Base-by-base conservation (phyloP, 2,329 filamentous ascomycete genomes). In the Xylaria sp. region DNA sequence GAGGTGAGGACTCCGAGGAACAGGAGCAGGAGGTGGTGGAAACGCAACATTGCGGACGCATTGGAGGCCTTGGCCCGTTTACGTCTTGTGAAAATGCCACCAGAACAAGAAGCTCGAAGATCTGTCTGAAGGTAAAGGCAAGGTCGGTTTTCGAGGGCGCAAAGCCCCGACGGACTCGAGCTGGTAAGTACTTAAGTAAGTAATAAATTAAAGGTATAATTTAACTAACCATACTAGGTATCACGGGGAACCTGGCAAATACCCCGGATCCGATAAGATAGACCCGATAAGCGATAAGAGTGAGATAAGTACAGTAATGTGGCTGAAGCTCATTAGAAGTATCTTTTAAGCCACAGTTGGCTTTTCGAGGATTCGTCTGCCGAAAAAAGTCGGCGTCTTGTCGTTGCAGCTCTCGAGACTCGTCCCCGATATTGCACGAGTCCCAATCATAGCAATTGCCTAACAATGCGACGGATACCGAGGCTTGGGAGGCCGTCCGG, bases 381-480 rank as follows among this genome's bases (percentile, higher is more conserved):
- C 42, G 20, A 67, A 67, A 71, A 69, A 71, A 69, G 65, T 65
- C 59, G 59, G 28, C 57, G 56, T 58, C 48, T 44, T 11, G 20
- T 5, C 10, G 40, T 42, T 20, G n/a, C 28, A 59, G 10, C 3
- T 40, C 17, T 31, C 15, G 42, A 44, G 3, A 20, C n/a, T 38
- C 44, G n/a, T 56, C 33, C 9, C 4, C 31, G 11, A 23, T n/a
- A n/a, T 4, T 10, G 26, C 49, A 31, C 49, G 26, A 53, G 20
- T n/a, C 20, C 7, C 23, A 6, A 51, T 36, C 20, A 56, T 51
- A 13, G 48, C 60, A 66, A 59, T 59, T 33, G 7, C 46, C 66
- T 57, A 51, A 76, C 51, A 56, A 77, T 79, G 77, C 74, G 77
- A 49, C 74, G 76, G 42, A 76, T 78, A 78, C 60, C 76, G 36